A percentile compares a stretch with the other conserved stretches of the same genome.
Evolutionary conservation across 2,329 filamentous ascomycete species (phyloP).

Genomic region (Calonectria multiphialidica): DNA sequence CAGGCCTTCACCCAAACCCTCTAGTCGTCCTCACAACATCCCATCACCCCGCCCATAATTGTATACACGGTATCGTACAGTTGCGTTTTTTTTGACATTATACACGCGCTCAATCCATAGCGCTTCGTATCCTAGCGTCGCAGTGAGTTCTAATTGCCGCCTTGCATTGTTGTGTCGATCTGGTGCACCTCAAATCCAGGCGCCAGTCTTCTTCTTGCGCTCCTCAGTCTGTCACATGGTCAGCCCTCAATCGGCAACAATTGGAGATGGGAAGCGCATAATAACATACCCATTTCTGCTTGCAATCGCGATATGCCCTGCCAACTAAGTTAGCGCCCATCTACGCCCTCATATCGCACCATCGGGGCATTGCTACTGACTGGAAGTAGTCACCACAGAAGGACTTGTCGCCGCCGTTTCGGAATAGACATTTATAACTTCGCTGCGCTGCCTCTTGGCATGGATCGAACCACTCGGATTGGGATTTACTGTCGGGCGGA

Average conservation of each 20-base stretch:
- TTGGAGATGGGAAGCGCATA: background rate
- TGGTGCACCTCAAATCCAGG: conserved; percentile 37
- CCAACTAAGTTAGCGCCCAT: conserved; percentile 32
- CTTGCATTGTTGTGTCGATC: background rate
- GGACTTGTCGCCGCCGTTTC: conserved; percentile 87
- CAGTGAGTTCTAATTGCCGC: background rate
- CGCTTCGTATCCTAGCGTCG: background rate
- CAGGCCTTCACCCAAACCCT: background rate
- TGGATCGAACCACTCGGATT: conserved; percentile 93
- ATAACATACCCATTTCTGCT: conserved; percentile 85
- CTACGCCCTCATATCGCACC: background rate
- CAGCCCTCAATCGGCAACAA: background rate
- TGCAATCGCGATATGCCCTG: conserved; percentile 94
- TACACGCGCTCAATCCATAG: conserved; percentile 2
- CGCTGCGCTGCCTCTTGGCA: conserved; percentile 91
- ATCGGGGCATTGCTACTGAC: conserved; percentile 63
- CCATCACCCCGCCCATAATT: background rate
- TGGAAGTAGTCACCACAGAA: conserved; percentile 98
- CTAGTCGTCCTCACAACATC: background rate
- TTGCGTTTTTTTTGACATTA: background rate
- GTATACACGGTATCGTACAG: conserved; percentile 23
- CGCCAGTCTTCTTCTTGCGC: conserved; percentile 46
- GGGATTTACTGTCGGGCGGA: conserved; percentile 74
- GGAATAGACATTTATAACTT: conserved; percentile 88
- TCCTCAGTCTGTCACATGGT: conserved; percentile 44